A percentile compares a stretch with the other conserved stretches of the same genome.
These are phyloP conservation scores for Beauveria australis DNA, from an alignment of 2,329 filamentous ascomycete species.

Conservation along the genomic window DNA sequence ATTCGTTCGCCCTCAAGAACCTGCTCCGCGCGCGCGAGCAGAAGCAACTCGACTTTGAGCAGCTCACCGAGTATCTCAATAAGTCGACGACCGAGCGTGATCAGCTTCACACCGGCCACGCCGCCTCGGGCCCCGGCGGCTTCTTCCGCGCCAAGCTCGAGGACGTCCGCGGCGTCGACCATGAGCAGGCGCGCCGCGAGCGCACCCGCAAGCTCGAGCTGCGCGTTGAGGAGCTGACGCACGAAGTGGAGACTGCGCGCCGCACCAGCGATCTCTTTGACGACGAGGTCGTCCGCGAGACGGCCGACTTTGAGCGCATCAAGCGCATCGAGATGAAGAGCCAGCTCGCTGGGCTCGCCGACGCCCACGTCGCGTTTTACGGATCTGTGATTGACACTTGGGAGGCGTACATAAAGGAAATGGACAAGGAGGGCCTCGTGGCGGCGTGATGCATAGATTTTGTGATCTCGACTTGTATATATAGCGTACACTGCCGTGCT, in stretches of 20 bases:
- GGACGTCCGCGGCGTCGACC: conserved; percentile 92
- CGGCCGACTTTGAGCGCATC: conserved; percentile 91
- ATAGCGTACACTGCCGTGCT: background rate
- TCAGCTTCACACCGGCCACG: conserved; percentile 57
- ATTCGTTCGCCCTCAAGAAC: conserved; percentile 76
- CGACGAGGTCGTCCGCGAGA: conserved; percentile 89
- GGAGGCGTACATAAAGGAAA: conserved; percentile 83
- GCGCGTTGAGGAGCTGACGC: conserved; percentile 82
- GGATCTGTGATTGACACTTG: conserved; percentile 70
- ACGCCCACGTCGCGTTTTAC: conserved; percentile 84
- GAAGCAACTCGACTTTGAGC: conserved; percentile 97
- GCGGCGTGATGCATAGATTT: conserved; percentile 7
- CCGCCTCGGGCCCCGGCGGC: conserved; percentile 63
- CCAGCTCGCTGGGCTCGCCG: conserved; percentile 74
- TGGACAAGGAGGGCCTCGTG: conserved; percentile 57
- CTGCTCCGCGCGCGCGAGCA: conserved; percentile 90
- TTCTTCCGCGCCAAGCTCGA: conserved; percentile 94
- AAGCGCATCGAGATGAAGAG: conserved; percentile 88
- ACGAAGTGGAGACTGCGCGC: conserved; percentile 81
- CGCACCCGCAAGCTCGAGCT: conserved; percentile 84
- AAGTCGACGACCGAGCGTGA: conserved; percentile 86
- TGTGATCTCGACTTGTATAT: background rate
- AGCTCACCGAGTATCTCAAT: conserved; percentile 88
- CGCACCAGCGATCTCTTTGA: conserved; percentile 88
- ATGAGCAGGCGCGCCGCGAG: conserved; percentile 83